A percentile compares a stretch with the other conserved stretches of the same genome.
phyloP scores from a whole-genome alignment of 176 grass and related monocot genomes.

The Aegilops tauschii region DNA sequence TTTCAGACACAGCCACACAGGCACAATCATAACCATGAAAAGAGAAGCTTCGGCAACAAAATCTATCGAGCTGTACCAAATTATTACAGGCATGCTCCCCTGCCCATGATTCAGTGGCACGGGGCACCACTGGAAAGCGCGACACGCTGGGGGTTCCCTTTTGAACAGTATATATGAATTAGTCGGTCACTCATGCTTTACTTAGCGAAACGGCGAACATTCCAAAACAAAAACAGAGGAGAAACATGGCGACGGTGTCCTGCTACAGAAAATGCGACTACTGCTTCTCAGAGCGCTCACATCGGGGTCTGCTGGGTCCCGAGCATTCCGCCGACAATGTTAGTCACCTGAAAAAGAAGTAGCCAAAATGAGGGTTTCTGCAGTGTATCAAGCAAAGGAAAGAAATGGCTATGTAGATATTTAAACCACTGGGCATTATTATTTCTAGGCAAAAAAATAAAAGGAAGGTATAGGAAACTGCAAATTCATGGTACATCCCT shows the following conservation, averaged over 20 bases:
- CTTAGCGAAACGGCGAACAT: not conserved
- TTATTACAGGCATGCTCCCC: slow-evolving; percentile 42
- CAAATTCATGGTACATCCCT: not conserved
- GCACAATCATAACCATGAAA: not conserved
- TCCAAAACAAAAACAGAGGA: slow-evolving; percentile 23
- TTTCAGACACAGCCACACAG: not conserved
- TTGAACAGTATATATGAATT: slow-evolving; percentile 27
- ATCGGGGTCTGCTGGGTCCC: slow-evolving; percentile 63
- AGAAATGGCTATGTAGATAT: not conserved
- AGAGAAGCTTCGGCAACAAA: slow-evolving; percentile 11
- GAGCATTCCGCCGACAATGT: slow-evolving; percentile 86
- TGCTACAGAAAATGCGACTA: slow-evolving; percentile 30
- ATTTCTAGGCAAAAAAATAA: not conserved
- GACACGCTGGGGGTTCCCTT: not conserved
- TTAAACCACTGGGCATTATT: not conserved
- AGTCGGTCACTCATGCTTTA: slow-evolving; percentile 8
- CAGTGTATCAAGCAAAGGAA: not conserved
- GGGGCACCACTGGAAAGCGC: slow-evolving; percentile 32
- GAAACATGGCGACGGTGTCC: slow-evolving; percentile 22
- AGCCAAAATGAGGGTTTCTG: not conserved
- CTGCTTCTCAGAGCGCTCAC: slow-evolving; percentile 30
- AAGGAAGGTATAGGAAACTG: not conserved
- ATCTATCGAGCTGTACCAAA: slow-evolving; percentile 39
- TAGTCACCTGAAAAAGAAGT: slow-evolving; percentile 78
- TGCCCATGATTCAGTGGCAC: slow-evolving; percentile 34